Evolutionary conservation across 257 asterid species (phyloP).

Genomic region (Salvia rosmarinus): DNA sequence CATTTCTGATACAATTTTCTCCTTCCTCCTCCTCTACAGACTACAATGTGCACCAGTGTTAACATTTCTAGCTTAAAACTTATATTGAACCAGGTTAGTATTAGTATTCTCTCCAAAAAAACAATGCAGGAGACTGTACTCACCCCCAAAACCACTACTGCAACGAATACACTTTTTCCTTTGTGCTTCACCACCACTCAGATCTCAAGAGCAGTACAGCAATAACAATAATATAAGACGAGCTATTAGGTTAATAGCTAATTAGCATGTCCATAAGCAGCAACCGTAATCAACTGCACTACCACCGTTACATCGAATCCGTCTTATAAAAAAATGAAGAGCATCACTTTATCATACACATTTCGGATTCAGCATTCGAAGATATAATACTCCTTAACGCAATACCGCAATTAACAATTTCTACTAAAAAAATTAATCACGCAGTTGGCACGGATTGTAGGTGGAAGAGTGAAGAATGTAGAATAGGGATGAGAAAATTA

Average conservation of each 20-base stretch:
- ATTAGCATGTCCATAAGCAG: not conserved
- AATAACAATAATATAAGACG: not conserved
- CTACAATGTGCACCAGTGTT: conserved; percentile 17
- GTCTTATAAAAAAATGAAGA: not conserved
- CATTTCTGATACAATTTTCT: not conserved
- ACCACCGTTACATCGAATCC: not conserved
- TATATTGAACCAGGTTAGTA: not conserved
- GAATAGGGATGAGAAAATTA: not conserved
- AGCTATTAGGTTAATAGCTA: not conserved
- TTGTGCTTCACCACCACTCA: not conserved
- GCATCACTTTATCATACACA: not conserved
- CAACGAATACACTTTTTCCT: not conserved
- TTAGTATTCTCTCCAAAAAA: not conserved
- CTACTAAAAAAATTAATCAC: not conserved
- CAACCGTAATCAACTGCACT: not conserved
- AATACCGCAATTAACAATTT: not conserved
- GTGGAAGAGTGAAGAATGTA: not conserved
- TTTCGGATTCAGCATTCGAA: not conserved
- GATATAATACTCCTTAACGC: not conserved
- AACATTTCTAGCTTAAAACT: not conserved
- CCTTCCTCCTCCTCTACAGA: not conserved
- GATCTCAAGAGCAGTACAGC: not conserved
- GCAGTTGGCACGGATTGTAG: not conserved
- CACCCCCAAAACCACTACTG: not conserved
- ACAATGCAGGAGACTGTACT: not conserved